These are phyloP conservation scores for Fusarium austroafricanum DNA, from an alignment of 2,329 filamentous ascomycete genomes.

Conservation along the genomic window DNA sequence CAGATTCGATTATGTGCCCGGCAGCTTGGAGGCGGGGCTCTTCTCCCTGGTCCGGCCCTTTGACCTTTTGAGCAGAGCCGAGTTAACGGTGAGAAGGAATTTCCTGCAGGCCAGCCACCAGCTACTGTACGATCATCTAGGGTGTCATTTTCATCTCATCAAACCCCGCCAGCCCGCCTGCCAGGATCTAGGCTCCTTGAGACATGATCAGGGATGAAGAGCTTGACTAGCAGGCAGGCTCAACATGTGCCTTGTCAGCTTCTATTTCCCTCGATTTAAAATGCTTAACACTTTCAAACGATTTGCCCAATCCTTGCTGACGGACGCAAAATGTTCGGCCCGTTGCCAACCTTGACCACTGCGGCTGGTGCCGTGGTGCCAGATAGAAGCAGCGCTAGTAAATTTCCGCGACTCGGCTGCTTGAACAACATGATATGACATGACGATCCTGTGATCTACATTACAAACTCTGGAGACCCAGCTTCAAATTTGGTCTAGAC, in stretches of 20 bases:
- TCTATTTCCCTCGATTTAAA: not conserved
- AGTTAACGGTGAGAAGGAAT: conserved; percentile 28
- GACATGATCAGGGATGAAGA: conserved; percentile 4
- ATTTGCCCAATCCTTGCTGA: not conserved
- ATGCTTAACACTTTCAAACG: not conserved
- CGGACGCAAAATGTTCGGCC: conserved; percentile 17
- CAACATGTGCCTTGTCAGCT: not conserved
- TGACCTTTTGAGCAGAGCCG: conserved; percentile 30
- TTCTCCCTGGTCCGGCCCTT: conserved; percentile 30
- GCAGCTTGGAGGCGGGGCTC: conserved; percentile 36
- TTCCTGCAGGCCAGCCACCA: conserved; percentile 27
- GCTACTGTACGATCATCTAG: conserved; percentile 37
- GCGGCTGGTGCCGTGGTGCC: conserved; percentile 37
- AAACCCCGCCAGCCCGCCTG: conserved; percentile 32
- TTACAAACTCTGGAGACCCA: conserved; percentile 28
- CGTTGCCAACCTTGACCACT: conserved; percentile 29
- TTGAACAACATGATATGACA: conserved; percentile 44
- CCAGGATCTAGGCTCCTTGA: conserved; percentile 10
- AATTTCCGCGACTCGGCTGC: conserved; percentile 42
- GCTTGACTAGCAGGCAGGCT: not conserved
- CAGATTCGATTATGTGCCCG: conserved; percentile 37
- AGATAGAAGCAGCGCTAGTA: conserved; percentile 38
- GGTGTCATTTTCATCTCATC: conserved; percentile 41
- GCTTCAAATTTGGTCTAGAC: conserved; percentile 21
- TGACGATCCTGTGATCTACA: conserved; percentile 29